Evolutionary conservation across 345 rosid genomes (phyloP).

Genomic region (Raphanus raphanistrum): DNA sequence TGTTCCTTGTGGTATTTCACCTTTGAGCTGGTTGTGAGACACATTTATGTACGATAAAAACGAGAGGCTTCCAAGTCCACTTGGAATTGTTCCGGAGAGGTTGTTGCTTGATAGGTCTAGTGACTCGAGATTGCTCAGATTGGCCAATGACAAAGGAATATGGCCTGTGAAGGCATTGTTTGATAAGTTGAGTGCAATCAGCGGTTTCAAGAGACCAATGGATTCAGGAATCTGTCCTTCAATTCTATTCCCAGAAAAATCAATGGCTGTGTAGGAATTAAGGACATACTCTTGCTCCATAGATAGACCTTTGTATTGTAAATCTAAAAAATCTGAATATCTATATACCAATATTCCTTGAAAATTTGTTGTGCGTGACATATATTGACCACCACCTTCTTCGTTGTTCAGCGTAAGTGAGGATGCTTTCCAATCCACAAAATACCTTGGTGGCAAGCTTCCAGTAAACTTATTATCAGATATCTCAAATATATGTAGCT

Average conservation of each 20-base stretch:
- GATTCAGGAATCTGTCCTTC: conserved; percentile 8
- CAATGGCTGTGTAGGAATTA: conserved; percentile 11
- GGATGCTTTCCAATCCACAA: neutral
- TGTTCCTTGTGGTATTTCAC: neutral
- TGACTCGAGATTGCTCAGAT: conserved; percentile 1
- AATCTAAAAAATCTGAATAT: neutral
- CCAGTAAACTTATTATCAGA: neutral
- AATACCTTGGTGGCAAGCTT: neutral
- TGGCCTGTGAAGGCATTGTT: conserved; percentile 24
- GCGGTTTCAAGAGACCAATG: neutral
- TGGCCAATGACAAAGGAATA: conserved; percentile 7
- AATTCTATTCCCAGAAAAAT: conserved; percentile 22
- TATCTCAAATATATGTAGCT: neutral
- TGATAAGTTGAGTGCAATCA: conserved; percentile 28
- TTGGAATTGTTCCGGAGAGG: neutral
- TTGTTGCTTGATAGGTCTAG: conserved; percentile 14
- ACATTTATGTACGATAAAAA: neutral
- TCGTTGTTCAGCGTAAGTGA: neutral
- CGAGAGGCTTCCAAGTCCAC: neutral
- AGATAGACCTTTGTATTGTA: conserved; percentile 21
- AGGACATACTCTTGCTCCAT: conserved; percentile 8
- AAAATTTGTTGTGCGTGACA: neutral
- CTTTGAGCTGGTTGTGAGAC: neutral
- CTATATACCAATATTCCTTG: too few species aligned
- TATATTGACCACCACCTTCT: neutral